Base-by-base conservation (phyloP, 202 grass and related monocot species). In the Digitaria exilis region DNA sequence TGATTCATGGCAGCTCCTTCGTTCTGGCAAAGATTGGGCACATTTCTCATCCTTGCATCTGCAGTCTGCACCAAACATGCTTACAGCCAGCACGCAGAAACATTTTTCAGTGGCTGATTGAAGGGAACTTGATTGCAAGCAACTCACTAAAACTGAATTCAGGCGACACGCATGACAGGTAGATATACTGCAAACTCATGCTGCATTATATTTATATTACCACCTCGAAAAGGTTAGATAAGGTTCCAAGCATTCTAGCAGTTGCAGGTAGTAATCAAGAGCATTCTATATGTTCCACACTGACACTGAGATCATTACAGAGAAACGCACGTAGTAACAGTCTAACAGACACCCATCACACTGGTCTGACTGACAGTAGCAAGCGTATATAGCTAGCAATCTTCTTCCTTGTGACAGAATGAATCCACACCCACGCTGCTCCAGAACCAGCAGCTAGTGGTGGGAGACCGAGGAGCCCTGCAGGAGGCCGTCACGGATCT, bases 401-500 rank as follows among this genome's bases (percentile, higher is more conserved):
- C 28, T 32, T 28, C 45, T 59, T 59, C 56, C 25, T 16, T 60
- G 57, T 3, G 28, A 34, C 25, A 29, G 57, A 34, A 54, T 21
- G 70, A 11, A 60, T 22, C 55, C 55, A 1, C 55, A 26, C 2
- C 29, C 69, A 72, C 18, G 16, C 69, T 31, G 69, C 70, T 22
- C 48, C 68, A 18, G 42, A 3, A 28, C 24, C 42, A 28, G 67
- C 13, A 14, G 11, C 37, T 79, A 71, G 54, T 85, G 26, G 19
- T 58, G 65, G 28, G 77, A 0, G 18, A 74, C 65, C n/a, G 79
- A 14, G 62, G 83, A 22, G 34, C 85, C 77, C 81, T 91, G 89
- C 16, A 91, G 85, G 24, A 91, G 86, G 12, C 77, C 89, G 30
- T 91, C 89, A 24, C 89, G 85, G 81, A 91, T 91, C 89, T 91